Base-by-base conservation (phyloP, 768 basidiomycete genomes). In the Boletus edulis region DNA sequence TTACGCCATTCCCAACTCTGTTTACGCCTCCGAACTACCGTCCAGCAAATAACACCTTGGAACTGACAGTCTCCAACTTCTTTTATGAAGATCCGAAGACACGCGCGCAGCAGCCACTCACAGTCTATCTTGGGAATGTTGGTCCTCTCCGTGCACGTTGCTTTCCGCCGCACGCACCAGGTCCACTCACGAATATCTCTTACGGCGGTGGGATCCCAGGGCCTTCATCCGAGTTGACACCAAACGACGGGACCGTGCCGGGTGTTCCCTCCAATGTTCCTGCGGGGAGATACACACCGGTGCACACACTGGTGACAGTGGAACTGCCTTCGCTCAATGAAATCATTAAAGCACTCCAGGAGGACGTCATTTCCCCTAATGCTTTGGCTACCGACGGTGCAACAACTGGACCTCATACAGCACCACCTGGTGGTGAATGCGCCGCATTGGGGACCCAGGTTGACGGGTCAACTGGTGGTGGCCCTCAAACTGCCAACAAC, bases 1-100 rank as follows among this genome's bases (percentile, higher is more conserved):
- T 97, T 60, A 94, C 94, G 0, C 93, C 94, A 1, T 91, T 94
- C 72, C 94, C 94, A 0, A 91, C 89, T 6, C 73, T 95, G 15
- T 89, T 93, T 67, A 87, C 86, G 10, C 78, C 88, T 8, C 94
- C 94, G 3, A 75, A 78, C 42, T 91, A 91, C 68, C 82, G 86
- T 35, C 83, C 83, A 22, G 72, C 79, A 39, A 81, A 81, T 57
- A 87, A 94, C 70, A 84, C 84, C 0, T 77, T 97, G 55, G 90
- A 94, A 64, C 71, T 97, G 56, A 88, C 88, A 0, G 86, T 94
- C 13, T 89, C 91, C 50, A 89, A 94, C 69, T 94, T 94, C 74
- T 93, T 90, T 69, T 91, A 88, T 63, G 80, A 86, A 49, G 81
- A 93, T 61, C 84, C 84, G 24, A 82, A 82, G 64, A 82, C 83